Evolutionary conservation across 495 filamentous ascomycete species (phyloP).

Genomic region (Aspergillus sclerotiicarbonarius): DNA sequence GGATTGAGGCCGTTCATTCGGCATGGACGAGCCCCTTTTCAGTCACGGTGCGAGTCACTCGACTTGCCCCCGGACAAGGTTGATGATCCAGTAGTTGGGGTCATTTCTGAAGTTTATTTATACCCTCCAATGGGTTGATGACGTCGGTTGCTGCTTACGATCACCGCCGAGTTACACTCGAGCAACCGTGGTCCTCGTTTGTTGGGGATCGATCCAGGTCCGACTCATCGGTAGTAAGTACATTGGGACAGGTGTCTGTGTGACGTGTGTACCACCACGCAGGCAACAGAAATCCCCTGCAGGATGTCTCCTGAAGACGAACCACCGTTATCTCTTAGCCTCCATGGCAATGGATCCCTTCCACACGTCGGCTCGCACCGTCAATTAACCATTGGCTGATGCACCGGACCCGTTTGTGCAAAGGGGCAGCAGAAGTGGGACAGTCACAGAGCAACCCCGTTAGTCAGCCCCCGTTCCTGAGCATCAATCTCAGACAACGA

Average conservation of each 20-base stretch:
- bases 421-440: background rate
- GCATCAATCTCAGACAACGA: conserved; percentile 9
- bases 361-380: conserved; percentile 18
- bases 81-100: background rate
- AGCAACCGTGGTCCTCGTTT: too few species aligned
- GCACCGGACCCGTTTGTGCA: conserved; percentile 1
- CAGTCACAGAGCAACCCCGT: too few species aligned
- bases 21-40: conserved; percentile 13
- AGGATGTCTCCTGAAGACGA: conserved; percentile 3
- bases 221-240: too few species aligned
- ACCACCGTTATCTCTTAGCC: conserved; percentile 2
- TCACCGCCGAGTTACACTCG: background rate
- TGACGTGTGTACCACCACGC: background rate
- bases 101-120: background rate
- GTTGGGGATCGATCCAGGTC: too few species aligned
- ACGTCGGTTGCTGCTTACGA: background rate
- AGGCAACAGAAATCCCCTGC: background rate
- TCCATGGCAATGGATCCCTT: conserved; percentile 9
- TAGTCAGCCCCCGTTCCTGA: background rate
- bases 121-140: conserved; percentile 4
- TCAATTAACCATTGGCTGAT: conserved; percentile 15
- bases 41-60: background rate
- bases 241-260: background rate
- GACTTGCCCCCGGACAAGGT: background rate
- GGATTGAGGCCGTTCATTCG: conserved; percentile 5